Conservation (phyloP, 176 grass and related monocot species). For the Coix lacrymajobi region DNA sequence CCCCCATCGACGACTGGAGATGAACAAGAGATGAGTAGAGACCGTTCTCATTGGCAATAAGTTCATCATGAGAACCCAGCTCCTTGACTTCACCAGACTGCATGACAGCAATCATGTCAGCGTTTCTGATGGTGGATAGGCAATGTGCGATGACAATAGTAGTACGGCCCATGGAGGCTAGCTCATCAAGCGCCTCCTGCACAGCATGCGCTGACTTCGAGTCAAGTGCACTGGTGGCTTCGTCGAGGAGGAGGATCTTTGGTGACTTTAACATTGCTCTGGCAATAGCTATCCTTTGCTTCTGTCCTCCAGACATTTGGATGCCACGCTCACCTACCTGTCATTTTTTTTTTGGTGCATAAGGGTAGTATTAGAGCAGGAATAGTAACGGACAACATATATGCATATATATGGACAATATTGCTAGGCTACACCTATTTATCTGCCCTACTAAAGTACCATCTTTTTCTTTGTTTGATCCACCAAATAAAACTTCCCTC, state of each 20-base stretch:
- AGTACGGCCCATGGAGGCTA: conserved; percentile 57
- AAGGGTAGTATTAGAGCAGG: too few species aligned
- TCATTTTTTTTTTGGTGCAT: too few species aligned
- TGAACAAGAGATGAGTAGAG: conserved; percentile 65
- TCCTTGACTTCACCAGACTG: conserved; percentile 69
- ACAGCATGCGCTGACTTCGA: conserved; percentile 66
- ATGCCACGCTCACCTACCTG: conserved; percentile 79
- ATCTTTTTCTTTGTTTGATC: too few species aligned
- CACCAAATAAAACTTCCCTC: too few species aligned
- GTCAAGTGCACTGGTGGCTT: conserved; percentile 83
- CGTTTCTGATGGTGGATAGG: conserved; percentile 73
- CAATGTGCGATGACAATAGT: conserved; percentile 77
- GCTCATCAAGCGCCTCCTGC: conserved; percentile 79
- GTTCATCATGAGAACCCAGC: conserved; percentile 64
- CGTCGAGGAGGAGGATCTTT: conserved; percentile 84
- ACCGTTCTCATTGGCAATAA: conserved; percentile 55
- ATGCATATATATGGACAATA: too few species aligned
- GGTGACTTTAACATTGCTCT: conserved; percentile 81
- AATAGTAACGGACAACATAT: too few species aligned
- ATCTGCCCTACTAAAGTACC: too few species aligned
- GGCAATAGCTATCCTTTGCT: conserved; percentile 88
- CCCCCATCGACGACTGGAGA: too few species aligned
- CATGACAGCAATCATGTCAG: conserved; percentile 66
- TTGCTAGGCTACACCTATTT: too few species aligned
- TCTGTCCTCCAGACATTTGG: conserved; percentile 90